A percentile compares a stretch with the other conserved stretches of the same genome.
phyloP scores from a whole-genome alignment of 2,329 filamentous ascomycete genomes.

The Aspergillus sp. region DNA sequence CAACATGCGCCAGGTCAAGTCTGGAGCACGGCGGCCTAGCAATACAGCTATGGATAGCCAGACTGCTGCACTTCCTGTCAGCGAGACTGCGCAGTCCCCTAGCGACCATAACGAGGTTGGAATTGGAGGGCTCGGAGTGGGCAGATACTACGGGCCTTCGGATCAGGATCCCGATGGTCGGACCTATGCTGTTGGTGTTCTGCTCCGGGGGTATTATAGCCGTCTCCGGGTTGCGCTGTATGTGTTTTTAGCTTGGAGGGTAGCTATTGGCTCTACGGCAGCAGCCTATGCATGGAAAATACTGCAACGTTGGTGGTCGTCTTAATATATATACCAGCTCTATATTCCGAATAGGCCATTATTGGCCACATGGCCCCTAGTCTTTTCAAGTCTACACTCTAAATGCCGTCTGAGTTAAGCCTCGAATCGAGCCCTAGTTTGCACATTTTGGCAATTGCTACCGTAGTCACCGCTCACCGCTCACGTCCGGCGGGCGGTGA shows the following conservation, averaged over 20 bases:
- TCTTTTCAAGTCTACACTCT: too few species aligned
- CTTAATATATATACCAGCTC: not conserved
- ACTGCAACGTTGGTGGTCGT: slow-evolving; percentile 13
- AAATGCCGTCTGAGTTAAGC: too few species aligned
- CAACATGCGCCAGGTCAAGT: slow-evolving; percentile 35
- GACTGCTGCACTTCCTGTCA: slow-evolving; percentile 25
- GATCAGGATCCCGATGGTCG: slow-evolving; percentile 17
- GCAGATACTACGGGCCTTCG: slow-evolving; percentile 23
- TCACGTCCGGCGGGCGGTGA: not conserved
- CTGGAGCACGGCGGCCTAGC: slow-evolving; percentile 20
- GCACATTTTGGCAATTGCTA: too few species aligned
- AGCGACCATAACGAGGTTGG: slow-evolving; percentile 29
- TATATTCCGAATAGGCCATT: too few species aligned
- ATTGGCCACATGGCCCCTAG: too few species aligned
- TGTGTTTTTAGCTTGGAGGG: slow-evolving; percentile 33
- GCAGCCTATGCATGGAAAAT: slow-evolving; percentile 22
- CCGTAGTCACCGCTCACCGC: too few species aligned
- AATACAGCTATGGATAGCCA: slow-evolving; percentile 26
- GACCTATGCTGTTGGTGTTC: slow-evolving; percentile 33
- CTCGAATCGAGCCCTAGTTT: too few species aligned
- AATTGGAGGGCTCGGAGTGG: slow-evolving; percentile 32
- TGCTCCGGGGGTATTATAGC: slow-evolving; percentile 39
- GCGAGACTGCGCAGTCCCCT: slow-evolving; percentile 8
- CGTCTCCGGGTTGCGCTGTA: slow-evolving; percentile 32
- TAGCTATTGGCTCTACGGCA: slow-evolving; percentile 22